Evolutionary conservation across 371 early-diverging fungal species (phyloP).

Genomic region (Sporodiniella umbellata): DNA sequence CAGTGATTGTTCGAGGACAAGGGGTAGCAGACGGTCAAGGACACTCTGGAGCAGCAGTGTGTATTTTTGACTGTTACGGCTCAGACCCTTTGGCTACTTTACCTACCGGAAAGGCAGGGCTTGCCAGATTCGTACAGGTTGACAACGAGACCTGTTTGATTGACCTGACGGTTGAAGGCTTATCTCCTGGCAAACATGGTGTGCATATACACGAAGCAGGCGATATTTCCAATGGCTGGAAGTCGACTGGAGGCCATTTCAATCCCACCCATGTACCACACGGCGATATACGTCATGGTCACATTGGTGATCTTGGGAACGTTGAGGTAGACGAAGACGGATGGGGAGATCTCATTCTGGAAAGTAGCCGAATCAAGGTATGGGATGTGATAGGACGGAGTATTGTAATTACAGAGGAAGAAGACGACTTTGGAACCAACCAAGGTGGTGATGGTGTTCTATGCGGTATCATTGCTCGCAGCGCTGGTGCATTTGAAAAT

Average conservation of each 20-base stretch:
- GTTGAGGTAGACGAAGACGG: slow-evolving; percentile 68
- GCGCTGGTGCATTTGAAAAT: slow-evolving; percentile 90
- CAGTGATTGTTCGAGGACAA: slow-evolving; percentile 73
- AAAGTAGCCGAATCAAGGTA: slow-evolving; percentile 69
- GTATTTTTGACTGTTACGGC: slow-evolving; percentile 74
- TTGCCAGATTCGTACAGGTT: slow-evolving; percentile 82
- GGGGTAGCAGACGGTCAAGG: slow-evolving; percentile 62
- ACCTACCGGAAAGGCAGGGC: slow-evolving; percentile 59
- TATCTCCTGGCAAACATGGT: slow-evolving; percentile 67
- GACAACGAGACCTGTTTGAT: slow-evolving; percentile 64
- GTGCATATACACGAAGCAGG: slow-evolving; percentile 78
- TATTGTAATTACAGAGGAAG: slow-evolving; percentile 61
- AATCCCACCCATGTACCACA: slow-evolving; percentile 55
- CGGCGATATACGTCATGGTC: slow-evolving; percentile 53
- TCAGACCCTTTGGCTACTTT: slow-evolving; percentile 28
- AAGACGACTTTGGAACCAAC: slow-evolving; percentile 52
- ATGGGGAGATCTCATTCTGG: slow-evolving; percentile 72
- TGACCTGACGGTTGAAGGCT: slow-evolving; percentile 72
- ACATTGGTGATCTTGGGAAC: slow-evolving; percentile 69
- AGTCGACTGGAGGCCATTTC: slow-evolving; percentile 57
- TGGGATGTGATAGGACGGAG: slow-evolving; percentile 89
- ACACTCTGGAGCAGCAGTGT: slow-evolving; percentile 79
- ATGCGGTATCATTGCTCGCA: slow-evolving; percentile 84
- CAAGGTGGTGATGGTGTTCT: slow-evolving; percentile 65
- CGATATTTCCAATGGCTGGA: slow-evolving; percentile 66